Evolutionary conservation across 2,329 filamentous ascomycete species (phyloP).

Genomic region (Colletotrichum sp.): DNA sequence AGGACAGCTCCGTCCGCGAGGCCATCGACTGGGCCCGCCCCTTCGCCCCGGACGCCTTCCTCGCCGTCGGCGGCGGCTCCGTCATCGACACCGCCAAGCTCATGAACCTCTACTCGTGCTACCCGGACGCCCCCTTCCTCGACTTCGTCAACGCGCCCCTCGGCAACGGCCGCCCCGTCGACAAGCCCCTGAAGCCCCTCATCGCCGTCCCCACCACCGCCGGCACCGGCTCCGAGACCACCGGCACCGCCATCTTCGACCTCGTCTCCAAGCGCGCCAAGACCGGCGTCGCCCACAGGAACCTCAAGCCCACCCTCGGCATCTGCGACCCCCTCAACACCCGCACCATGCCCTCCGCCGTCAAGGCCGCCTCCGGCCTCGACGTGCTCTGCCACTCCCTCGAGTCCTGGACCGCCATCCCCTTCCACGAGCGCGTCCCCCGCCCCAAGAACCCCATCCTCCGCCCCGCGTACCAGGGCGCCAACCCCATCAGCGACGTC

Average conservation of each 20-base stretch:
- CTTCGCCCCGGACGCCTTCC: constrained; percentile 83
- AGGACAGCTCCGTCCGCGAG: constrained; percentile 89
- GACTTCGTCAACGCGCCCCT: constrained; percentile 98
- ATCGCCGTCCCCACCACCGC: constrained; percentile 85
- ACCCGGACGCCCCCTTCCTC: constrained; percentile 90
- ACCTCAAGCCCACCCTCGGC: constrained; percentile 92
- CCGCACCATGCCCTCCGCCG: constrained; percentile 91
- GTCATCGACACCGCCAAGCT: constrained; percentile 98
- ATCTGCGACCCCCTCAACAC: constrained; percentile 90
- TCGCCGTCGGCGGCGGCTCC: constrained; percentile 90
- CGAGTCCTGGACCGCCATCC: constrained; percentile 97
- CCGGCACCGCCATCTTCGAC: constrained; percentile 97
- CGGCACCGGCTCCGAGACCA: constrained; percentile 91
- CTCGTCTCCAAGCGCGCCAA: constrained; percentile 89
- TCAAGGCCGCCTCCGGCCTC: constrained; percentile 89
- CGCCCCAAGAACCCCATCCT: constrained; percentile 88
- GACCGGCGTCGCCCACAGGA: constrained; percentile 94
- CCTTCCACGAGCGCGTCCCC: constrained; percentile 84
- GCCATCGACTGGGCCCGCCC: constrained; percentile 88
- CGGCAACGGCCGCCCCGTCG: constrained; percentile 82
- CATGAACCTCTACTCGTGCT: constrained; percentile 95
- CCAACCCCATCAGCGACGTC: constrained; percentile 97
- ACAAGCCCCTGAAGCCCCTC: constrained; percentile 73
- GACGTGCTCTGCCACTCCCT: constrained; percentile 96
- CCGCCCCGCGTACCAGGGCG: constrained; percentile 92